These are phyloP conservation scores for Syzygium aromaticum DNA, from an alignment of 345 rosid species.

Conservation along the genomic window DNA sequence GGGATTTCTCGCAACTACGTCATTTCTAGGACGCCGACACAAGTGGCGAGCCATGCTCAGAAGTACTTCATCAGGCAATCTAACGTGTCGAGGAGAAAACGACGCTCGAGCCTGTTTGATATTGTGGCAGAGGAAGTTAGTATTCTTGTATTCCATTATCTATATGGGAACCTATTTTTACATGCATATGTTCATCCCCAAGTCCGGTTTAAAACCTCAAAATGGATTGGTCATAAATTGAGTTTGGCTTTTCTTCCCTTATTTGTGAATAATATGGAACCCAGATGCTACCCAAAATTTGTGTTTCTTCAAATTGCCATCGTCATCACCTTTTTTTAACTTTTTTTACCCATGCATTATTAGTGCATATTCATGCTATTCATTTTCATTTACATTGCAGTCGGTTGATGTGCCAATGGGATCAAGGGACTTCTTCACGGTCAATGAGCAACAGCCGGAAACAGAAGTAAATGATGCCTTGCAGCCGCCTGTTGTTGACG, in stretches of 20 bases:
- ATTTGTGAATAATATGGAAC: background rate
- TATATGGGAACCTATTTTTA: background rate
- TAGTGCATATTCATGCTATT: background rate
- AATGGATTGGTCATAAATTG: background rate
- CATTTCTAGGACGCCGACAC: constrained; percentile 88
- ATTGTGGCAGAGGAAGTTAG: constrained; percentile 80
- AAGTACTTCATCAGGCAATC: constrained; percentile 88
- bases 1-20: constrained; percentile 93
- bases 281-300: background rate
- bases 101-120: constrained; percentile 98
- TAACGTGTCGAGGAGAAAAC: constrained; percentile 73
- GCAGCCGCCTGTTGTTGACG: constrained; percentile 56
- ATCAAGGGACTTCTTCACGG: constrained; percentile 46
- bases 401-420: constrained; percentile 41
- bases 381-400: constrained; percentile 24
- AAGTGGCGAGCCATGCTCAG: constrained; percentile 99
- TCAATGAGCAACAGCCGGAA: constrained; percentile 28
- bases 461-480: constrained; percentile 29
- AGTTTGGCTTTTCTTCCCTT: background rate
- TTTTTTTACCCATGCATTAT: background rate
- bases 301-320: background rate
- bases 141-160: background rate
- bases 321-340: too few species aligned
- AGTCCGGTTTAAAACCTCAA: background rate
- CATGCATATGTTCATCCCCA: background rate